A percentile compares a stretch with the other conserved stretches of the same genome.
Evolutionary conservation across 148 eudicot species (phyloP).

Genomic region (Euryodendron excelsum): DNA sequence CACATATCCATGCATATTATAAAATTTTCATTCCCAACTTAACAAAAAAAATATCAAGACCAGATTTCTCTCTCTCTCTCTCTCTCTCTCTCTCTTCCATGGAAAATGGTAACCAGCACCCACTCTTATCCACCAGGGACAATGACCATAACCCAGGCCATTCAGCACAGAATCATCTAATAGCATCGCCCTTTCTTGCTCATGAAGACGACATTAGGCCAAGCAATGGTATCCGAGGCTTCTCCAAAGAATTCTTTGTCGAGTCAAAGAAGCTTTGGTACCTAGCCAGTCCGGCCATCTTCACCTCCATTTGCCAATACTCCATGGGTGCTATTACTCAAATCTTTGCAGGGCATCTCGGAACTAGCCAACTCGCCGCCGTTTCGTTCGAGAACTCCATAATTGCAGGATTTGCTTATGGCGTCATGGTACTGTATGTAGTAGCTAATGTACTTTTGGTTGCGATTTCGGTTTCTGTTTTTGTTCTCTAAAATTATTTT

Average conservation of each 20-base stretch:
- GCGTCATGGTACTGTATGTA: constrained; percentile 40
- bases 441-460: too few species aligned
- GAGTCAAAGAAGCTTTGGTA: constrained; percentile 32
- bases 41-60: too few species aligned
- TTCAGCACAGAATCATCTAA: neutral
- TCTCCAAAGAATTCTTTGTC: constrained; percentile 4
- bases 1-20: too few species aligned
- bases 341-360: constrained; percentile 37
- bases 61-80: too few species aligned
- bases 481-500: too few species aligned
- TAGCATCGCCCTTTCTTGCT: neutral
- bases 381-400: constrained; percentile 31
- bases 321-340: constrained; percentile 34
- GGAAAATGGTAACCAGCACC: constrained; percentile 1
- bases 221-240: neutral
- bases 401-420: constrained; percentile 25
- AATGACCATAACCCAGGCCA: neutral
- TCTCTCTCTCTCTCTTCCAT: neutral
- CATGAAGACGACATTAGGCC: neutral
- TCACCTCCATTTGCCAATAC: constrained; percentile 33
- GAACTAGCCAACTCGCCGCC: constrained; percentile 32
- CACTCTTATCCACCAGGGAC: neutral
- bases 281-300: constrained; percentile 32
- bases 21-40: too few species aligned
- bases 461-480: too few species aligned